Conservation (phyloP, 78 protist species). For the Dictyostelium discoideum region DNA sequence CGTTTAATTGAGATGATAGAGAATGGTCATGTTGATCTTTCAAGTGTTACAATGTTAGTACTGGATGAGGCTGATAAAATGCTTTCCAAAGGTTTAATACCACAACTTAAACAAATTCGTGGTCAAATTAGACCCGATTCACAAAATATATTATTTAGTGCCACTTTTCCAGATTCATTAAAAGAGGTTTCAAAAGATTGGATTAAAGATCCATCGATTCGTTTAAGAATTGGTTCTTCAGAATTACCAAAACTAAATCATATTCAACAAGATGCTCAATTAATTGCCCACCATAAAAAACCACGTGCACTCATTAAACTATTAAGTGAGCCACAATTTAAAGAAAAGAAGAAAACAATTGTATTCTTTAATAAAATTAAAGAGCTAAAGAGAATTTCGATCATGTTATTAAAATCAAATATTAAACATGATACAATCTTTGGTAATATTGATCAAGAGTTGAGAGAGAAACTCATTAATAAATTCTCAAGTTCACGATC, state of each 20-base stretch:
- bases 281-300: slow-evolving; percentile 86
- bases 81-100: slow-evolving; percentile 99
- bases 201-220: slow-evolving; percentile 90
- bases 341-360: slow-evolving; percentile 29
- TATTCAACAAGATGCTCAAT: slow-evolving; percentile 88
- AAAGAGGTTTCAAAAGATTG: slow-evolving; percentile 95
- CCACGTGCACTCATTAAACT: slow-evolving; percentile 72
- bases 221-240: slow-evolving; percentile 95
- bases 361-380: slow-evolving; percentile 44
- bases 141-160: slow-evolving; percentile 97
- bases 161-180: slow-evolving; percentile 97
- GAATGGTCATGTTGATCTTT: slow-evolving; percentile 87
- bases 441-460: slow-evolving; percentile 20
- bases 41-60: slow-evolving; percentile 81
- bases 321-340: background rate
- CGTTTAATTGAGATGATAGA: slow-evolving; percentile 96
- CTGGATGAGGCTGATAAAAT: slow-evolving; percentile 99
- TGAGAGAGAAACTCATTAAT: slow-evolving; percentile 13
- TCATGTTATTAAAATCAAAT: slow-evolving; percentile 85
- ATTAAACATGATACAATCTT: slow-evolving; percentile 28
- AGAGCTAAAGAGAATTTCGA: slow-evolving; percentile 12
- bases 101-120: slow-evolving; percentile 88
- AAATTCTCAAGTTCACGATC: slow-evolving; percentile 17
- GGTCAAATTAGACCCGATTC: slow-evolving; percentile 69
- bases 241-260: slow-evolving; percentile 90